These are phyloP conservation scores for Exophiala sideris DNA, from an alignment of 2,329 filamentous ascomycete species.

Conservation along the genomic window DNA sequence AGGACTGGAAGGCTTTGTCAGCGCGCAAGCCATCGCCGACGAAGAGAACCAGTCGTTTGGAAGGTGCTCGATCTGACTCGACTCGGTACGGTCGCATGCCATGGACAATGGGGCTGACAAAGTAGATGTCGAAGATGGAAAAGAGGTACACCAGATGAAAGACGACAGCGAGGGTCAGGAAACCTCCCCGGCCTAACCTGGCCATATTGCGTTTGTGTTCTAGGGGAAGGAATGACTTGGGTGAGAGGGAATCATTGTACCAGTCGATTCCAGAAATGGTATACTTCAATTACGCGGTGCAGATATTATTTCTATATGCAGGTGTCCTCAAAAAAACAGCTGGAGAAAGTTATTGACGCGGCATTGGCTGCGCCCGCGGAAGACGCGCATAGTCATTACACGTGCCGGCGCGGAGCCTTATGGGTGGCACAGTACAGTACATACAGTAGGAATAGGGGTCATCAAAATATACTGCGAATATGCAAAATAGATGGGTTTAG, in stretches of 20 bases:
- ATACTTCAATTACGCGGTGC: not conserved
- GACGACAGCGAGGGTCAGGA: constrained; percentile 80
- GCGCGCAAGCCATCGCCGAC: constrained; percentile 96
- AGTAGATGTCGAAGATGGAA: constrained; percentile 98
- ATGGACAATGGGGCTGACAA: constrained; percentile 93
- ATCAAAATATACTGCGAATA: too few species aligned
- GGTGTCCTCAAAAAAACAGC: constrained; percentile 4
- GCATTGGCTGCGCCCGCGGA: not conserved
- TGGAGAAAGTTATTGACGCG: constrained; percentile 1
- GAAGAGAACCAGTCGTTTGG: constrained; percentile 85
- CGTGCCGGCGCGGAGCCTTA: constrained; percentile 1
- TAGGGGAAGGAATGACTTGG: constrained; percentile 27
- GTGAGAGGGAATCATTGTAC: constrained; percentile 19
- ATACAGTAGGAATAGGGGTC: too few species aligned
- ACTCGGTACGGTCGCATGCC: constrained; percentile 83
- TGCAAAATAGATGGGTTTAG: too few species aligned
- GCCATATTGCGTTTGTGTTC: constrained; percentile 36
- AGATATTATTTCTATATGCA: not conserved
- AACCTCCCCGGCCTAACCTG: constrained; percentile 68
- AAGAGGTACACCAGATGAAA: constrained; percentile 93
- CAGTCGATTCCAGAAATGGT: not conserved
- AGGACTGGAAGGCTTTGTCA: constrained; percentile 94
- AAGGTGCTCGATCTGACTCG: constrained; percentile 64
- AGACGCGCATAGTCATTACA: not conserved
- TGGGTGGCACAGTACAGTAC: not conserved